Conservation (phyloP, 2,329 filamentous ascomycete species). For the Cladosporium velox region DNA sequence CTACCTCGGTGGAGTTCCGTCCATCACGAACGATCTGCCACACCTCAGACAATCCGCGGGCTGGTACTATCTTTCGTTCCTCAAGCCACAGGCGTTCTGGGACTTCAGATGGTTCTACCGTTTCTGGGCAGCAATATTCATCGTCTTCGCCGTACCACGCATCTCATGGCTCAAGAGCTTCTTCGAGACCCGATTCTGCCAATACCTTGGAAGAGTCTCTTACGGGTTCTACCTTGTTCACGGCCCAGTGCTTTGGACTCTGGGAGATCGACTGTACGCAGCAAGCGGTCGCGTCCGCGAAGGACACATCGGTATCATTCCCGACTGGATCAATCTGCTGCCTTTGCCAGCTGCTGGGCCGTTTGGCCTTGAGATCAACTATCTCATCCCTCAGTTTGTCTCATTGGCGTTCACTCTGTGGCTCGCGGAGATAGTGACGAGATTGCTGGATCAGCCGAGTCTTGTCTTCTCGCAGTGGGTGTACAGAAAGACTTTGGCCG, state of each 20-base stretch:
- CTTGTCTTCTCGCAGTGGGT: slow-evolving; percentile 60
- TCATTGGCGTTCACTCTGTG: slow-evolving; percentile 62
- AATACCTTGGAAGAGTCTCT: slow-evolving; percentile 64
- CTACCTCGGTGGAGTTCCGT: slow-evolving; percentile 64
- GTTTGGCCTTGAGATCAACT: slow-evolving; percentile 62
- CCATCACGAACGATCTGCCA: slow-evolving; percentile 52
- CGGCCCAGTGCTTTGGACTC: slow-evolving; percentile 59
- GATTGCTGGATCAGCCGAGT: slow-evolving; percentile 61
- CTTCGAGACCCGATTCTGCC: slow-evolving; percentile 61
- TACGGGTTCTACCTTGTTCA: slow-evolving; percentile 67
- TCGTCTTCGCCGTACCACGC: slow-evolving; percentile 58
- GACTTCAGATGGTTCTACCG: slow-evolving; percentile 56
- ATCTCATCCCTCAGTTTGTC: slow-evolving; percentile 61
- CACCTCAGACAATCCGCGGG: slow-evolving; percentile 58
- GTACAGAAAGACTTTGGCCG: slow-evolving; percentile 50
- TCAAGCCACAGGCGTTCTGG: slow-evolving; percentile 43
- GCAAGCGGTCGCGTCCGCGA: slow-evolving; percentile 59
- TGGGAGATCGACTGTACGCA: slow-evolving; percentile 66
- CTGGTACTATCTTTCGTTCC: slow-evolving; percentile 61
- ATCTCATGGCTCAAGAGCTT: slow-evolving; percentile 61
- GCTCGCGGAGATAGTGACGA: slow-evolving; percentile 59
- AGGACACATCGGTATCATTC: slow-evolving; percentile 52
- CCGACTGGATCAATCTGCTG: slow-evolving; percentile 59
- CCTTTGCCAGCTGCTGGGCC: slow-evolving; percentile 59
- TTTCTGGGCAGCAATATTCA: slow-evolving; percentile 60